These are phyloP conservation scores for Hansfordia pulvinata DNA, from an alignment of 2,329 filamentous ascomycete species.

Conservation along the genomic window DNA sequence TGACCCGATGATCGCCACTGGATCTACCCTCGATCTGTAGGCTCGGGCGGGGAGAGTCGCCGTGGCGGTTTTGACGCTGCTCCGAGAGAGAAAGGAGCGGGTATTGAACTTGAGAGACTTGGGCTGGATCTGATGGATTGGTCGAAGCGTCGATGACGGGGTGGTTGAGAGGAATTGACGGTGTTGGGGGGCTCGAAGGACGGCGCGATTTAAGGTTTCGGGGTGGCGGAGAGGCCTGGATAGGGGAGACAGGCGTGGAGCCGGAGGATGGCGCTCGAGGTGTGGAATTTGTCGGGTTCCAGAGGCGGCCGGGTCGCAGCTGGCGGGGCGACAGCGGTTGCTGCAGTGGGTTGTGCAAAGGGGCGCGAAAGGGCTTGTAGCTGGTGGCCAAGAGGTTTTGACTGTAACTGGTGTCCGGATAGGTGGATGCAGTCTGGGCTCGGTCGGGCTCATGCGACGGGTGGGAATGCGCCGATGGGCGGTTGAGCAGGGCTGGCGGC, in stretches of 20 bases:
- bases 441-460: neutral
- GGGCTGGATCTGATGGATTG: constrained; percentile 24
- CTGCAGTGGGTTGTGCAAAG: constrained; percentile 4
- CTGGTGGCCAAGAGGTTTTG: no score
- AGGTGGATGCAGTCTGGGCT: no score
- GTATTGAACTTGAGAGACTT: constrained; percentile 32
- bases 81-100: constrained; percentile 38
- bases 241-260: constrained; percentile 1
- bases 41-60: constrained; percentile 29
- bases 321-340: constrained; percentile 21
- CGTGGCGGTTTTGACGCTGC: constrained; percentile 30
- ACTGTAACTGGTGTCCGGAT: constrained; percentile 3
- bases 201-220: constrained; percentile 21
- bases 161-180: constrained; percentile 33
- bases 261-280: constrained; percentile 26
- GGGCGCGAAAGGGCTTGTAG: no score
- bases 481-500: constrained; percentile 6
- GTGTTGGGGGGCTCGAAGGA: constrained; percentile 38
- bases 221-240: constrained; percentile 10
- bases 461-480: neutral
- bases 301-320: constrained; percentile 35
- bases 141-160: constrained; percentile 23
- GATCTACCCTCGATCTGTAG: constrained; percentile 33
- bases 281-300: constrained; percentile 49
- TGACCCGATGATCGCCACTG: constrained; percentile 33